phyloP scores from a whole-genome alignment of 1,284 basidiomycete species.

The Heterobasidion occidentale region DNA sequence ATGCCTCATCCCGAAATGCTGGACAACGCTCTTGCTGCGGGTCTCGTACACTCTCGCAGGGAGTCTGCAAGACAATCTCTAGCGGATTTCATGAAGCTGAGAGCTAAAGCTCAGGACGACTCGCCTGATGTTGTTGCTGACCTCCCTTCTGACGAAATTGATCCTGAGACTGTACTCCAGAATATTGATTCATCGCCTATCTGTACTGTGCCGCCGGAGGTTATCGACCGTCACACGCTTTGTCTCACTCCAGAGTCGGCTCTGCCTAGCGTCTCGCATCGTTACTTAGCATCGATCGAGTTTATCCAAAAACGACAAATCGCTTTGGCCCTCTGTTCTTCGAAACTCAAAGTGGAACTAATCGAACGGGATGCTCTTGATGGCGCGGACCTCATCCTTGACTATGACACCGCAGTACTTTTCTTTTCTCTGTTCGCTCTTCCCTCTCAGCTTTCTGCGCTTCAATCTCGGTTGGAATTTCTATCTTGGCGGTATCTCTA shows the following conservation, averaged over 20 bases:
- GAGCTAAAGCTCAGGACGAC: background rate
- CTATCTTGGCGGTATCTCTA: conserved; percentile 52
- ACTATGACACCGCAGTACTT: conserved; percentile 37
- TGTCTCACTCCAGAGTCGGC: background rate
- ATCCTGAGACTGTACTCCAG: background rate
- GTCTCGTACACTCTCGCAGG: background rate
- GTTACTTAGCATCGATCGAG: conserved; percentile 59
- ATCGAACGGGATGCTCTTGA: conserved; percentile 46
- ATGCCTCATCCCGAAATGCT: background rate
- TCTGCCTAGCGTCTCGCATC: conserved; percentile 34
- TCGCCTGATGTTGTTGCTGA: background rate
- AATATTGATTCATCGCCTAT: background rate
- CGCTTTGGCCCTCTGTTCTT: conserved; percentile 38
- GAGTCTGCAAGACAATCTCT: background rate
- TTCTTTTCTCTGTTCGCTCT: conserved; percentile 50
- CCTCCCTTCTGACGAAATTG: background rate
- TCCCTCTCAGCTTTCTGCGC: conserved; percentile 36
- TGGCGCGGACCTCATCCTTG: conserved; percentile 28
- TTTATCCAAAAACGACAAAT: conserved; percentile 60
- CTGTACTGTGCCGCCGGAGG: background rate
- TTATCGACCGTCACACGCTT: conserved; percentile 2
- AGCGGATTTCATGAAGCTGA: background rate
- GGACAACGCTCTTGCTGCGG: background rate
- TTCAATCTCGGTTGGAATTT: conserved; percentile 29
- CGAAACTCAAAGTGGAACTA: conserved; percentile 40